Evolutionary conservation across 352 stramenopile genomes (phyloP).

Genomic region (Globisporangium splendens): DNA sequence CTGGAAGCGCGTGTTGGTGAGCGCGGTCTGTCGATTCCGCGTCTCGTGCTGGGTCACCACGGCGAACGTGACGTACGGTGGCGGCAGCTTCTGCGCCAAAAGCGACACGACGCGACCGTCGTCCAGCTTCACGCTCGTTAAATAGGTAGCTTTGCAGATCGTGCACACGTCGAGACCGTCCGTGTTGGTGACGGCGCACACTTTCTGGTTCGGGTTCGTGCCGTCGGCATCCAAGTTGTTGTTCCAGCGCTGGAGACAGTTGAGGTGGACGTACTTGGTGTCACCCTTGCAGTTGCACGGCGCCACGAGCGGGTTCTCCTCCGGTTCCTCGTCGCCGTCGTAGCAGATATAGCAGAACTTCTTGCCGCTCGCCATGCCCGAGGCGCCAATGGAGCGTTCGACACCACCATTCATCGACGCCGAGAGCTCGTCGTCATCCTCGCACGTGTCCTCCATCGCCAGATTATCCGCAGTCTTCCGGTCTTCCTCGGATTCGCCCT

Average conservation of each 20-base stretch:
- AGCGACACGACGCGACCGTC: constrained; percentile 84
- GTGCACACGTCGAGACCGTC: constrained; percentile 87
- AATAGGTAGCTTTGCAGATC: constrained; percentile 90
- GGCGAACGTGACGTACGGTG: constrained; percentile 89
- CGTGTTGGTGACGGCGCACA: constrained; percentile 88
- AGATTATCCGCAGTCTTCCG: constrained; percentile 24
- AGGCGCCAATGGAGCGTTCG: constrained; percentile 39
- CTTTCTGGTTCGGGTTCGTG: constrained; percentile 80
- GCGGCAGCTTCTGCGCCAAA: constrained; percentile 81
- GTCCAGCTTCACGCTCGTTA: constrained; percentile 85
- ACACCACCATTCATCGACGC: neutral
- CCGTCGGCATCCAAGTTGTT: constrained; percentile 81
- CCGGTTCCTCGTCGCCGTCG: constrained; percentile 82
- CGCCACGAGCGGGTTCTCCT: constrained; percentile 86
- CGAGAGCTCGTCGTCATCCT: constrained; percentile 15
- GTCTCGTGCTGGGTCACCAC: constrained; percentile 90
- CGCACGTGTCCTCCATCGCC: constrained; percentile 10
- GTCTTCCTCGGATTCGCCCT: constrained; percentile 78
- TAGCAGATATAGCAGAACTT: constrained; percentile 93
- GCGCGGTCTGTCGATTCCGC: constrained; percentile 67
- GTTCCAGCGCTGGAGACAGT: constrained; percentile 92
- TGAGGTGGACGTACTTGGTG: constrained; percentile 91
- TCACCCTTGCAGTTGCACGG: constrained; percentile 91
- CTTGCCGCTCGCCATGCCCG: constrained; percentile 36
- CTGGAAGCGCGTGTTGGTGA: constrained; percentile 92